A percentile compares a stretch with the other conserved stretches of the same genome.
phyloP scores from a whole-genome alignment of 352 stramenopile genomes.

The Phytophthora sojae region DNA sequence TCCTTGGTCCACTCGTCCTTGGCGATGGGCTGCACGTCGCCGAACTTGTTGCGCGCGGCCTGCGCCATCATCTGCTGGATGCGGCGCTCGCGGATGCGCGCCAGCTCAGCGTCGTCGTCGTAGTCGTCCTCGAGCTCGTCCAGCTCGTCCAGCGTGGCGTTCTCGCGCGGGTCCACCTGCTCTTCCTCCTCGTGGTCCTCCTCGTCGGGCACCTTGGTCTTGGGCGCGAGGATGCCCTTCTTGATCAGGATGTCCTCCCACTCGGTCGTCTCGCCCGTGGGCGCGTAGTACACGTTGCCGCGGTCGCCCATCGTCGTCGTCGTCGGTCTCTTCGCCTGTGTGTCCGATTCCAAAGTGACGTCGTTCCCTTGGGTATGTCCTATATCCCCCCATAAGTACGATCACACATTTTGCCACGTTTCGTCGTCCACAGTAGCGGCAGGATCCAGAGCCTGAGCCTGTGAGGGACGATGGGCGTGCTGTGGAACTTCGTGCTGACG shows the following conservation, averaged over 20 bases:
- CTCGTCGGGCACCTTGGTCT: conserved; percentile 88
- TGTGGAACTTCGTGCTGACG: conserved; percentile 91
- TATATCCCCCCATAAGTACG: not conserved
- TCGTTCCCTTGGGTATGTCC: not conserved
- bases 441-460: not conserved
- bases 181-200: conserved; percentile 76
- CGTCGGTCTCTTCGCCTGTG: not conserved
- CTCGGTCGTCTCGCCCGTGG: conserved; percentile 90
- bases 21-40: conserved; percentile 89
- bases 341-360: conserved; percentile 6
- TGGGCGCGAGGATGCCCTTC: conserved; percentile 88
- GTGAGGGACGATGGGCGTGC: conserved; percentile 63
- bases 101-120: conserved; percentile 81
- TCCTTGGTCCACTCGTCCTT: conserved; percentile 95
- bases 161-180: conserved; percentile 74
- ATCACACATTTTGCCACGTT: conserved; percentile 6
- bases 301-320: conserved; percentile 65
- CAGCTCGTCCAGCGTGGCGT: conserved; percentile 86
- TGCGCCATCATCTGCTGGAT: conserved; percentile 90
- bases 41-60: conserved; percentile 87
- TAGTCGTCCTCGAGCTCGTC: conserved; percentile 91
- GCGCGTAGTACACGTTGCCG: conserved; percentile 86
- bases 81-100: conserved; percentile 82
- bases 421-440: not conserved
- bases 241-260: conserved; percentile 92